Conservation (phyloP, 306 rosid species). For the Cicer yamashitae region DNA sequence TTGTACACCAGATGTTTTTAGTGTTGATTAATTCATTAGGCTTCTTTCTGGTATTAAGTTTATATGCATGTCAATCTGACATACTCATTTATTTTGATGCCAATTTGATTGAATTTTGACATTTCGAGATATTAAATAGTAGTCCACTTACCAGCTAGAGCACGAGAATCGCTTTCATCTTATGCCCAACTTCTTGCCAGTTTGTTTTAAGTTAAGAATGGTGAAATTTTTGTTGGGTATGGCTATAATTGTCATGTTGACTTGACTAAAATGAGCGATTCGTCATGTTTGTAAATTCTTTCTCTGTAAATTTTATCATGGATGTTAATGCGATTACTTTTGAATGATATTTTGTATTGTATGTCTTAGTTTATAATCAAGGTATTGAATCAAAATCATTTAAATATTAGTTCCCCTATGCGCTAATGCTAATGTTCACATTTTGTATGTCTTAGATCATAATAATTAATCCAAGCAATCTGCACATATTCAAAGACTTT, state of each 20-base stretch:
- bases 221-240: slow-evolving; percentile 6
- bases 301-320: slow-evolving; percentile 21
- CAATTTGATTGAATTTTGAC: slow-evolving; percentile 18
- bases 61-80: neutral
- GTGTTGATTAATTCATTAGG: slow-evolving; percentile 29
- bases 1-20: slow-evolving; percentile 31
- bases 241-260: slow-evolving; percentile 1
- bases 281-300: neutral
- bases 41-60: slow-evolving; percentile 35
- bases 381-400: slow-evolving; percentile 12
- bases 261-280: slow-evolving; percentile 22
- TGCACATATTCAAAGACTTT: slow-evolving; percentile 3
- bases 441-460: neutral
- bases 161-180: neutral
- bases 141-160: slow-evolving; percentile 3
- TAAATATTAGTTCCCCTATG: slow-evolving; percentile 3
- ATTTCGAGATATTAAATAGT: slow-evolving; percentile 24
- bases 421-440: neutral
- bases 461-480: neutral
- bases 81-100: slow-evolving; percentile 15
- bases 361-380: neutral
- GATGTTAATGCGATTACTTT: slow-evolving; percentile 38
- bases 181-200: neutral
- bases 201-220: neutral
- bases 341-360: slow-evolving; percentile 25